phyloP scores from a whole-genome alignment of 225 moss, liverwort and hornwort genomes.

The Takakia lepidozioides region DNA sequence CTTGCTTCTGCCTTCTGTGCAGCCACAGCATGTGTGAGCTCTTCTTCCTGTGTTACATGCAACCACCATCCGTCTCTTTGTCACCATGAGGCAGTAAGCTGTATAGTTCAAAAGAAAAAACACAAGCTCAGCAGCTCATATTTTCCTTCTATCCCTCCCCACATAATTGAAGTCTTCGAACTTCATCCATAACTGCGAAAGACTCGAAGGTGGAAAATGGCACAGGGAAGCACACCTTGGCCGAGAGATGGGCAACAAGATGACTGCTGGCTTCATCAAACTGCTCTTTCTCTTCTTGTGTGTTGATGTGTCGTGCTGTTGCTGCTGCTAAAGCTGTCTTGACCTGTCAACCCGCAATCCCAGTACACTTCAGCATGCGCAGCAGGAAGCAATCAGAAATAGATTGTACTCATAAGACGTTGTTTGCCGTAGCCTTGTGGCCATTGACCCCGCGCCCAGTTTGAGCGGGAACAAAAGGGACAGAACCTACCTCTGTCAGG shows the following conservation, averaged over 20 bases:
- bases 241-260: constrained; percentile 31
- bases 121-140: too few species aligned
- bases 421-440: too few species aligned
- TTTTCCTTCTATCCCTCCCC: too few species aligned
- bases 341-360: constrained; percentile 16
- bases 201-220: too few species aligned
- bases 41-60: constrained; percentile 28
- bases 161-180: too few species aligned
- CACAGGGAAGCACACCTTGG: constrained; percentile 18
- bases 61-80: not conserved
- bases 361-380: not conserved
- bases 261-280: constrained; percentile 45
- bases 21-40: constrained; percentile 18
- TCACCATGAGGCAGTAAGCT: not conserved
- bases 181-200: too few species aligned
- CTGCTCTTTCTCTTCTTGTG: constrained; percentile 47
- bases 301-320: constrained; percentile 37
- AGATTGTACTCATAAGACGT: too few species aligned
- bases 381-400: too few species aligned
- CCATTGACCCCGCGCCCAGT: too few species aligned
- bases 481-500: too few species aligned
- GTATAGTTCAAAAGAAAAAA: too few species aligned
- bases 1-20: constrained; percentile 25
- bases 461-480: too few species aligned
- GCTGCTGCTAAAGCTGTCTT: constrained; percentile 38